Base-by-base conservation (phyloP, 2,329 filamentous ascomycete species). In the Colletotrichum navitas region DNA sequence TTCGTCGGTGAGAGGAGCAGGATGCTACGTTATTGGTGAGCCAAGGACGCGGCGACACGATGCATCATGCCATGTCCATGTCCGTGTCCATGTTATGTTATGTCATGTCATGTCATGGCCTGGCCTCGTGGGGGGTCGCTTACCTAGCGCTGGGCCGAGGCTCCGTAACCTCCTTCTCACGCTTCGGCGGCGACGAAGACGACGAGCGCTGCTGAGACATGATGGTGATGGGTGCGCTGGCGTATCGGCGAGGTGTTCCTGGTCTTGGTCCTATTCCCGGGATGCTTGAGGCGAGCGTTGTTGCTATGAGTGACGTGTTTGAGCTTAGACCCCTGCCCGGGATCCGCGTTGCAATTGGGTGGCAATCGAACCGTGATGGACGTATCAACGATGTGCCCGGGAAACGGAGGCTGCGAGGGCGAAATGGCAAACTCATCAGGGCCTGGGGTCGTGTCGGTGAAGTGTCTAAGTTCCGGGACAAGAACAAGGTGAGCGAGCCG, bases 1-100 rank as follows among this genome's bases (percentile, higher is more conserved):
- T 98, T 98, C 62, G 88, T 86, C 0, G 94, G 92, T 0, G 96
- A 98, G 59, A 99, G 85, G 18, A 98, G 87, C 43, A 98, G 85
- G 58, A 98, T 90, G 56, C 74, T 77, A 47, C n/a, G 73, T 55
- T 1, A 8, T 12, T 11, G 69, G 32, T 69, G 74, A 73, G 72
- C 71, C 64, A 12, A 7, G 8, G 26, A 32, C 11, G 47, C 36
- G 21, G 11, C 5, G 34, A n/a, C 5, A 45, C 29, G 29, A 63
- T 63, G 18, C 21, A 34, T 14, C 45, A 7, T n/a, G 21, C n/a
- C 51, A 24, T 39, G n/a, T 18, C n/a, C 7, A 63, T 63, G 32
- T 21, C 41, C 2, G 8, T 16, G 36, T 41, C 39, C 14, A 41
- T n/a, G n/a, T n/a, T n/a, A n/a, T n/a, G n/a, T n/a, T n/a, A n/a